These are phyloP conservation scores for Caryocar brasiliense DNA, from an alignment of 441 rosid species.

Conservation along the genomic window DNA sequence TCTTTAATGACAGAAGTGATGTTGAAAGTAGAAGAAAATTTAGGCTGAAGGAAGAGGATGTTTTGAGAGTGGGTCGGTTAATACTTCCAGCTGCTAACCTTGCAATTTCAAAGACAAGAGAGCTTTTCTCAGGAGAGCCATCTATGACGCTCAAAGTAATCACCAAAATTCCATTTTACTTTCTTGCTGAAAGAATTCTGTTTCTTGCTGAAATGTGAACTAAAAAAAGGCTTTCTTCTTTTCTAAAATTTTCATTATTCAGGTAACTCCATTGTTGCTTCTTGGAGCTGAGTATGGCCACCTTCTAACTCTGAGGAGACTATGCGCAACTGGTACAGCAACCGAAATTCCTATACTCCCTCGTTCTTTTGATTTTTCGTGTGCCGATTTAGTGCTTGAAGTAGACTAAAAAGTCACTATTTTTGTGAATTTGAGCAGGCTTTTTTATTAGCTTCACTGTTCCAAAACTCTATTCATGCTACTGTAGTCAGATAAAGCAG, in stretches of 20 bases:
- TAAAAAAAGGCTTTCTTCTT: background rate
- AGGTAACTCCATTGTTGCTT: constrained; percentile 75
- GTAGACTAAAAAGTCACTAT: too few relatives aligned
- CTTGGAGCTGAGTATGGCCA: constrained; percentile 87
- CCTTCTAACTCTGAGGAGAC: constrained; percentile 66
- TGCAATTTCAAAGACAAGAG: constrained; percentile 48
- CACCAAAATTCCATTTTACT: background rate
- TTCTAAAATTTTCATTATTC: constrained; percentile 16
- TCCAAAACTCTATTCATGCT: constrained; percentile 60
- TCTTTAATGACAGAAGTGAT: constrained; percentile 31
- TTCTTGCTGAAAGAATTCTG: background rate
- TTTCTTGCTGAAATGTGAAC: background rate
- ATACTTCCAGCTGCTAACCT: constrained; percentile 72
- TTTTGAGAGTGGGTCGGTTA: constrained; percentile 45
- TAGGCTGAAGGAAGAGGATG: constrained; percentile 59
- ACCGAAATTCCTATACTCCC: background rate
- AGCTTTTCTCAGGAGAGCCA: constrained; percentile 93
- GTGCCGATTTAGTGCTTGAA: background rate
- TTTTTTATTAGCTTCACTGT: constrained; percentile 69
- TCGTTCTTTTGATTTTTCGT: background rate
- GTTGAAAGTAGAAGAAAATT: constrained; percentile 27
- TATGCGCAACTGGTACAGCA: constrained; percentile 52
- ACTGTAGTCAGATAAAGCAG: constrained; percentile 42
- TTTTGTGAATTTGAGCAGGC: constrained; percentile 39
- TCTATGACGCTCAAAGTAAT: constrained; percentile 79